Conservation (phyloP, 2,329 filamentous ascomycete genomes). For the Colletotrichum tanaceti region DNA sequence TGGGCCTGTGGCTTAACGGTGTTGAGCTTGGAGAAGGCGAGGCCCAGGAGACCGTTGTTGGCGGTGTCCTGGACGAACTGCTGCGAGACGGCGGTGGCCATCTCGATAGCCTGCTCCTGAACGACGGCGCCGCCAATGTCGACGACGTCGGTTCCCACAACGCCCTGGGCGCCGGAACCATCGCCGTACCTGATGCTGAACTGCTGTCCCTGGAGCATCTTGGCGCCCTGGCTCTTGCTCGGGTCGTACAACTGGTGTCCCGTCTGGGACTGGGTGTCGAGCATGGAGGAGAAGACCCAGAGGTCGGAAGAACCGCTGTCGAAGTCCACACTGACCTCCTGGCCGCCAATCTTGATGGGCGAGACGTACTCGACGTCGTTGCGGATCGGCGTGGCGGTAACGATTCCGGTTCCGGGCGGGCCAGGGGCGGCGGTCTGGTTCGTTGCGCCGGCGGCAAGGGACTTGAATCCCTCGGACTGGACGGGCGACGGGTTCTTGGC, state of each 20-base stretch:
- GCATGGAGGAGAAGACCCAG: slow-evolving; percentile 76
- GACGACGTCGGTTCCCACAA: slow-evolving; percentile 76
- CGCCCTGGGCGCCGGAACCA: slow-evolving; percentile 69
- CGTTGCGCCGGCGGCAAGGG: slow-evolving; percentile 13
- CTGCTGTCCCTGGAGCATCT: slow-evolving; percentile 54
- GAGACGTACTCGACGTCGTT: slow-evolving; percentile 78
- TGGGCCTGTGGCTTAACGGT: slow-evolving; percentile 71
- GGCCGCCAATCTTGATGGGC: slow-evolving; percentile 76
- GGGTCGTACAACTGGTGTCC: slow-evolving; percentile 62
- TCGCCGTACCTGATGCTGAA: slow-evolving; percentile 79
- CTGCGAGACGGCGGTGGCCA: slow-evolving; percentile 69
- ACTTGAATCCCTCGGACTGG: slow-evolving; percentile 44
- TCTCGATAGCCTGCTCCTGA: slow-evolving; percentile 72
- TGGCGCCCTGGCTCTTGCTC: slow-evolving; percentile 50
- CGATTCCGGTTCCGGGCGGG: slow-evolving; percentile 60
- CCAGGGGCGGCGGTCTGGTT: slow-evolving; percentile 36
- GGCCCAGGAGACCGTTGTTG: slow-evolving; percentile 76
- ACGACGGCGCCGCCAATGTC: slow-evolving; percentile 74
- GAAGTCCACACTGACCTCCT: slow-evolving; percentile 76
- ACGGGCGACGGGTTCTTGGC: slow-evolving; percentile 19
- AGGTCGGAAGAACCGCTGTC: slow-evolving; percentile 82
- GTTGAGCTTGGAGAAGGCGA: slow-evolving; percentile 74
- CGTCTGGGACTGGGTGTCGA: slow-evolving; percentile 56
- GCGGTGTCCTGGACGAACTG: slow-evolving; percentile 69
- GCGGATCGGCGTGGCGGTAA: slow-evolving; percentile 71